Evolutionary conservation across 2,329 filamentous ascomycete species (phyloP), one percentile per base, ranked within the genome.

Genomic region (Alternaria atra): DNA sequence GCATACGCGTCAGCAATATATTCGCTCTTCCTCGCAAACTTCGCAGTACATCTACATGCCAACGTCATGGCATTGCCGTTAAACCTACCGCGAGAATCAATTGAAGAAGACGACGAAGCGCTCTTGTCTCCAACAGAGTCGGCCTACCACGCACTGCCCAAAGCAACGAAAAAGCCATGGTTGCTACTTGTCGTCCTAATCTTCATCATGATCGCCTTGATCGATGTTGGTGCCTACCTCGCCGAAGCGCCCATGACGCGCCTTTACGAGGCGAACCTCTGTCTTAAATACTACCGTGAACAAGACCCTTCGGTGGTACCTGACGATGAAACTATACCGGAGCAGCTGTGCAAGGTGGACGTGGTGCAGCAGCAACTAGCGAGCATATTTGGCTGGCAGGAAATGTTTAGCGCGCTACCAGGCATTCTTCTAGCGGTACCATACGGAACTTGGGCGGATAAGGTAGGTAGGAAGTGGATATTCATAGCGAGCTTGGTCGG

Each of bases 331-430:
- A 73, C 77, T 25, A 79, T 85, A 15, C 73, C 78, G 1, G 84
- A 85, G 74, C 73, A 77, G n/a, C 65, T 82, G 63, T 85, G 84
- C 70, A 85, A 85, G 73, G 71, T 81, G n/a, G 78, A 80, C 32
- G 76, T 76, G 42, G 78, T 85, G 20, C 83, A 85, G 65, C 77
- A 82, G 47, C 80, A 82, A 68, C 64, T 85, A 65, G 83, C 83
- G 1, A 80, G 81, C 54, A 80, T 85, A 12, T 83, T 84, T 64
- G 83, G 82, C 2, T 83, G 83, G 73, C 78, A 80, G 69, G 82
- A 83, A 61, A 82, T 82, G 55, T 84, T 84, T 60, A 81, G 84
- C 66, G 80, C 68, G 23, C 69, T 74, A 20, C 68, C 73, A 65
- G 80, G 80, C 55, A 80, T 83, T 20, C 61, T 85, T 15, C 69